phyloP scores from a whole-genome alignment of 2,329 filamentous ascomycete species.

The Penicillium sp. region DNA sequence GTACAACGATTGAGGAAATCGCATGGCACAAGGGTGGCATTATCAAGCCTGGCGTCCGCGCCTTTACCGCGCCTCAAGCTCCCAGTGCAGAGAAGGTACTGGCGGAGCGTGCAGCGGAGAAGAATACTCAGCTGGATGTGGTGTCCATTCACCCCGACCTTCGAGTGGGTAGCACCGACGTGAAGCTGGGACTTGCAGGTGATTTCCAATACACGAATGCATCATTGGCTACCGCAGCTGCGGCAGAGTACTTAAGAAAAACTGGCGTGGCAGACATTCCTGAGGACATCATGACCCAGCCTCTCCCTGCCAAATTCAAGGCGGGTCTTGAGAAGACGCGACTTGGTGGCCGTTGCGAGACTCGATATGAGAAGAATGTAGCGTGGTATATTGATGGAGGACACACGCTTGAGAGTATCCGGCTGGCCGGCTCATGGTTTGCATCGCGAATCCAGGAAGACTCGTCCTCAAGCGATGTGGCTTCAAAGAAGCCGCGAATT shows the following conservation, averaged over 20 bases:
- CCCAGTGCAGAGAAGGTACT: conserved; percentile 58
- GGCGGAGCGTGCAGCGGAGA: conserved; percentile 55
- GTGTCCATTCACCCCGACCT: conserved; percentile 52
- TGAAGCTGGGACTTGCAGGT: conserved; percentile 61
- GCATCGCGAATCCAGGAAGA: conserved; percentile 49
- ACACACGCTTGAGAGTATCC: conserved; percentile 82
- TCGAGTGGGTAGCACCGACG: conserved; percentile 34
- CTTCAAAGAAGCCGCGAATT: conserved; percentile 51
- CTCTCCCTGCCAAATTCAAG: conserved; percentile 62
- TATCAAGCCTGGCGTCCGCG: conserved; percentile 67
- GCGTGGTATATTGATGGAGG: conserved; percentile 85
- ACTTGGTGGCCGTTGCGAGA: conserved; percentile 77
- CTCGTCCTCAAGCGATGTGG: conserved; percentile 30
- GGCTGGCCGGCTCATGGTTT: conserved; percentile 77
- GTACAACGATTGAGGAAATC: conserved; percentile 75
- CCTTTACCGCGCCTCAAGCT: conserved; percentile 63
- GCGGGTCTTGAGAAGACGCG: conserved; percentile 66
- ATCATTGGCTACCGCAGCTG: conserved; percentile 57
- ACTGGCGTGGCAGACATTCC: conserved; percentile 38
- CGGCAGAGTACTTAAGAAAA: conserved; percentile 41
- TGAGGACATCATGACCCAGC: conserved; percentile 37
- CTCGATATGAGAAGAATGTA: conserved; percentile 57
- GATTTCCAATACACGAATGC: conserved; percentile 66
- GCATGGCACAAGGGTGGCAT: conserved; percentile 93
- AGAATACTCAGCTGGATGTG: conserved; percentile 49